Conservation (phyloP, 1,284 basidiomycete species). For the Takashimella tepidaria region DNA sequence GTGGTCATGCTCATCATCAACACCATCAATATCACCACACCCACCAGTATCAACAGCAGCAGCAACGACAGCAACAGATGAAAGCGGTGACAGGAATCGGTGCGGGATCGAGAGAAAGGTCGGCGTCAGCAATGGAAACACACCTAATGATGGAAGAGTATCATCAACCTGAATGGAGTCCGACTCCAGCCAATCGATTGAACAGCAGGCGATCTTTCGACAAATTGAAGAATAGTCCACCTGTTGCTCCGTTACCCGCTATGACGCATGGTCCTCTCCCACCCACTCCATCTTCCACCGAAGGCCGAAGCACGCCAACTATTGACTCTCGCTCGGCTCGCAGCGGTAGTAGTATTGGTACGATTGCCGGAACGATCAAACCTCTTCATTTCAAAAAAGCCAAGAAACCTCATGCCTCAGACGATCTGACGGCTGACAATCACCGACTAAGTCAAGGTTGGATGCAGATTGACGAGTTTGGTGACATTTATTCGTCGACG, state of each 20-base stretch:
- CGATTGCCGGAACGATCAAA: not conserved
- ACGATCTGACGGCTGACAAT: conserved; percentile 11
- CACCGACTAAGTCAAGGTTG: conserved; percentile 29
- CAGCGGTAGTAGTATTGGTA: too few relatives aligned
- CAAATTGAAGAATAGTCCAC: not conserved
- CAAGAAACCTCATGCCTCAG: not conserved
- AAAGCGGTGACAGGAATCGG: not conserved
- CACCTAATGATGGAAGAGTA: not conserved
- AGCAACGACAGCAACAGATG: not conserved
- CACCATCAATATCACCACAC: not conserved
- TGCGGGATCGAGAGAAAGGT: not conserved
- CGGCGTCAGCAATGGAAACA: not conserved
- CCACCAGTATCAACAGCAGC: not conserved
- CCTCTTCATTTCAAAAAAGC: not conserved
- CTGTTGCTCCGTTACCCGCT: conserved; percentile 4
- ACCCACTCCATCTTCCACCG: conserved; percentile 5
- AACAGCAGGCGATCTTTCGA: not conserved
- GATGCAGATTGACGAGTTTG: conserved; percentile 22
- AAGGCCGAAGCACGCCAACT: not conserved
- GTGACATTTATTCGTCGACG: conserved; percentile 4
- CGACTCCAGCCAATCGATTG: not conserved
- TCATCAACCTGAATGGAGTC: not conserved
- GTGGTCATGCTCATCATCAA: conserved; percentile 1
- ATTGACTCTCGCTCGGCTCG: not conserved
- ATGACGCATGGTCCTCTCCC: conserved; percentile 15